phyloP scores from a whole-genome alignment of 805 yeast genomes.

The Candida palmyrensis region DNA sequence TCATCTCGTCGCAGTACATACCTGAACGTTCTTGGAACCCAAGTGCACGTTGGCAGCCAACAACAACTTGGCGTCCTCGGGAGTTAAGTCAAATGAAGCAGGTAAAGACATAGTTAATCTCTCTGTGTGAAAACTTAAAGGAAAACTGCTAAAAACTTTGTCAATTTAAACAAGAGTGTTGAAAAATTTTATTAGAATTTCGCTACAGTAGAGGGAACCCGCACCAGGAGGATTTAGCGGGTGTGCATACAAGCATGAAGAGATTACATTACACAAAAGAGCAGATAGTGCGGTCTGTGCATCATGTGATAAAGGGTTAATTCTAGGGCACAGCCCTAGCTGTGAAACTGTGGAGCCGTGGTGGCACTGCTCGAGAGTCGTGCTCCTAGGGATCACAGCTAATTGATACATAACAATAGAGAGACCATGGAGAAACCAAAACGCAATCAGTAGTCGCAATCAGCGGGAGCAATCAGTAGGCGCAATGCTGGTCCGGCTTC shows the following conservation, averaged over 20 bases:
- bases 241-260: constrained; percentile 1
- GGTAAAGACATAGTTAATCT: constrained; percentile 64
- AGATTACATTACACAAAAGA: not conserved
- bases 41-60: constrained; percentile 99
- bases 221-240: not conserved
- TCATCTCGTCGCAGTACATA: constrained; percentile 40
- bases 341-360: too few relatives aligned
- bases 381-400: too few relatives aligned
- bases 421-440: too few relatives aligned
- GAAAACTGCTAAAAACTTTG: constrained; percentile 4
- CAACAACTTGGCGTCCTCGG: constrained; percentile 97
- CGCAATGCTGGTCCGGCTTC: too few relatives aligned
- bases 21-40: constrained; percentile 99
- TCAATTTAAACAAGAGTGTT: constrained; percentile 2
- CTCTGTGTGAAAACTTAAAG: constrained; percentile 5
- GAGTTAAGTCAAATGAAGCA: constrained; percentile 87
- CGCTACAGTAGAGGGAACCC: constrained; percentile 4
- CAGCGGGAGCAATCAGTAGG: too few relatives aligned
- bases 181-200: constrained; percentile 9
- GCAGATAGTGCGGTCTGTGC: too few relatives aligned
- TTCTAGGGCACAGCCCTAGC: not conserved
- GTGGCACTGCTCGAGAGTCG: too few relatives aligned
- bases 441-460: too few relatives aligned
- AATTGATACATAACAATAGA: too few relatives aligned
- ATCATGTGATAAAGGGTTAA: constrained; percentile 4